Evolutionary conservation across 2,329 filamentous ascomycete genomes (phyloP).

Genomic region (Mycocentrospora acerina): DNA sequence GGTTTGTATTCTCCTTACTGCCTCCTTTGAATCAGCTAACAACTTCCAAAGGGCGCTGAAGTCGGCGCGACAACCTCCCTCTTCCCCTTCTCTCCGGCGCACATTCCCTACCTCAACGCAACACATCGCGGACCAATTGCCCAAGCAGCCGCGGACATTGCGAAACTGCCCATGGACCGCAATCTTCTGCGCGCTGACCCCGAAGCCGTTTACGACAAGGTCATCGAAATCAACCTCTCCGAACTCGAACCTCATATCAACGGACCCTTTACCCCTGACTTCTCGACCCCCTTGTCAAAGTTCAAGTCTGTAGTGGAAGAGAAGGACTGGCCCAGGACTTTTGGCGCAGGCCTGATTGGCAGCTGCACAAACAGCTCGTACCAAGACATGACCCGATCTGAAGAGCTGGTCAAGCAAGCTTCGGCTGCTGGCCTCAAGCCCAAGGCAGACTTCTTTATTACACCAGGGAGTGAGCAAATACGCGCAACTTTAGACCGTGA

Average conservation of each 20-base stretch:
- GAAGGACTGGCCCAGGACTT: constrained; percentile 86
- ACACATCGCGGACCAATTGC: constrained; percentile 77
- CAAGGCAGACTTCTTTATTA: constrained; percentile 90
- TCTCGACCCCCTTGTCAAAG: constrained; percentile 86
- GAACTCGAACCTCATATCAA: constrained; percentile 94
- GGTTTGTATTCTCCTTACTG: constrained; percentile 32
- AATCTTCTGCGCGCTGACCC: constrained; percentile 76
- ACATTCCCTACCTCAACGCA: constrained; percentile 80
- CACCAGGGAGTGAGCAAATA: constrained; percentile 95
- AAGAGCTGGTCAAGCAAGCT: constrained; percentile 90
- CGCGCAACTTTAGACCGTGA: constrained; percentile 90
- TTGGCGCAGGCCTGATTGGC: constrained; percentile 92
- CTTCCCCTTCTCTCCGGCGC: constrained; percentile 87
- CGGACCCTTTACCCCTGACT: constrained; percentile 92
- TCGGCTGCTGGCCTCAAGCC: constrained; percentile 86
- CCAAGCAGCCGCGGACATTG: constrained; percentile 63
- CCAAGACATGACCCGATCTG: constrained; percentile 95
- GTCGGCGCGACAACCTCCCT: constrained; percentile 94
- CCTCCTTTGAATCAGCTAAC: background rate
- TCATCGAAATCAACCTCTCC: constrained; percentile 88
- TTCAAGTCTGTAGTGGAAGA: constrained; percentile 83
- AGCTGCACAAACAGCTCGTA: constrained; percentile 99
- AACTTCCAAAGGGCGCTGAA: constrained; percentile 60
- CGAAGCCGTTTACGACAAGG: constrained; percentile 82
- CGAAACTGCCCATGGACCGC: constrained; percentile 58